phyloP scores from a whole-genome alignment of 495 filamentous ascomycete species.

The Penicillium silybi region DNA sequence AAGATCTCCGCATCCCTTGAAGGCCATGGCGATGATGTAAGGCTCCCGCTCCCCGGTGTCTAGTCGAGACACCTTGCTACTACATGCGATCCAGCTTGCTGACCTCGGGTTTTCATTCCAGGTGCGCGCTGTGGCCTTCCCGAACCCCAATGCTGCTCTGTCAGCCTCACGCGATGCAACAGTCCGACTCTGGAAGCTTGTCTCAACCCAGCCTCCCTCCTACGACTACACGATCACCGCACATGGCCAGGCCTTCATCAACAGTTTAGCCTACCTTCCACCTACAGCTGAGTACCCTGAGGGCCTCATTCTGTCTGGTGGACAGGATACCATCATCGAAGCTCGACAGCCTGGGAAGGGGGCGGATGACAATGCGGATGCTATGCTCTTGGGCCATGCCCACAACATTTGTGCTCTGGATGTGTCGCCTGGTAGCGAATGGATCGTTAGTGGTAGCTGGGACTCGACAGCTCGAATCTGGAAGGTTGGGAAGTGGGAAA shows the following conservation, averaged over 20 bases:
- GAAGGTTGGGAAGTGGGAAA: conserved; percentile 72
- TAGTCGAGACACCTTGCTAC: conserved; percentile 8
- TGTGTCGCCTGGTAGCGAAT: conserved; percentile 61
- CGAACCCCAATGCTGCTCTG: conserved; percentile 63
- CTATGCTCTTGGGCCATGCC: conserved; percentile 78
- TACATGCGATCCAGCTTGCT: conserved; percentile 10
- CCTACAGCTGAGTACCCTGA: conserved; percentile 68
- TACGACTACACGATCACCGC: conserved; percentile 74
- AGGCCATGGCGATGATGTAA: conserved; percentile 82
- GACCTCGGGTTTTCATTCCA: conserved; percentile 31
- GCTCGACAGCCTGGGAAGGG: conserved; percentile 65
- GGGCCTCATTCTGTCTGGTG: conserved; percentile 80
- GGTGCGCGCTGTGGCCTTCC: conserved; percentile 88
- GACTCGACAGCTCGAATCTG: conserved; percentile 81
- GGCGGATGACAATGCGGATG: conserved; percentile 72
- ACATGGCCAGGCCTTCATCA: conserved; percentile 78
- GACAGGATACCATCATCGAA: conserved; percentile 89
- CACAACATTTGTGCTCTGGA: conserved; percentile 87
- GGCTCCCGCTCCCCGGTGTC: conserved; percentile 24
- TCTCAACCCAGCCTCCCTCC: conserved; percentile 58
- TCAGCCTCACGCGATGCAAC: conserved; percentile 90
- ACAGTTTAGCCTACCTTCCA: conserved; percentile 71
- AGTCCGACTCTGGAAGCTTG: conserved; percentile 78
- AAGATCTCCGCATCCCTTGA: conserved; percentile 78
- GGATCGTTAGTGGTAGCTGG: conserved; percentile 93